phyloP scores from a whole-genome alignment of 768 basidiomycete species.

The Psilocybe subaeruginosa region DNA sequence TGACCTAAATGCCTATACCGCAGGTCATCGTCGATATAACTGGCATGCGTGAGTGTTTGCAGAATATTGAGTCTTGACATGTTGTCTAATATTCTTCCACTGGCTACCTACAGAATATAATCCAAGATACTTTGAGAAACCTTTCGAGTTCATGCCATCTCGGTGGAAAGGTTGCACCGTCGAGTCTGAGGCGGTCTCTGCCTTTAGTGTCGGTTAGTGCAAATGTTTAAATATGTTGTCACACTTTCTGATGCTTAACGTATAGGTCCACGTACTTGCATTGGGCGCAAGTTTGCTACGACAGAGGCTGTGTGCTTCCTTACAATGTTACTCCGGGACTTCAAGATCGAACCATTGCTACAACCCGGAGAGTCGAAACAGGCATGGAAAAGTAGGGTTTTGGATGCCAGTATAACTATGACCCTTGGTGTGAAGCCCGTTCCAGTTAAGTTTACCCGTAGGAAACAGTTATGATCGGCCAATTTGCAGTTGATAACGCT shows the following conservation, averaged over 20 bases:
- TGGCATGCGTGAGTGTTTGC: slow-evolving; percentile 43
- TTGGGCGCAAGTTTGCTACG: slow-evolving; percentile 59
- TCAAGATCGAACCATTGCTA: slow-evolving; percentile 51
- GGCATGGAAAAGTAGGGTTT: slow-evolving; percentile 38
- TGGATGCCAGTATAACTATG: slow-evolving; percentile 38
- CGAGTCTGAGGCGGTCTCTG: slow-evolving; percentile 43
- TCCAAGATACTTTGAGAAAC: slow-evolving; percentile 50
- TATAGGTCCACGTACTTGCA: slow-evolving; percentile 52
- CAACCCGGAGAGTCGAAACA: slow-evolving; percentile 39
- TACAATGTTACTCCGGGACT: slow-evolving; percentile 53
- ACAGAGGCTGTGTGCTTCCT: slow-evolving; percentile 52
- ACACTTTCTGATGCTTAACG: not conserved
- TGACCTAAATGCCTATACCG: not conserved
- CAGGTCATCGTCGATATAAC: slow-evolving; percentile 48
- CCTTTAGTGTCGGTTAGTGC: slow-evolving; percentile 45
- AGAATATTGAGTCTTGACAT: not conserved
- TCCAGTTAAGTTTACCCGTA: slow-evolving; percentile 34
- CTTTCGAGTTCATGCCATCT: slow-evolving; percentile 48
- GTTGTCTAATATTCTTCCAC: no score
- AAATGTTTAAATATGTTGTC: not conserved
- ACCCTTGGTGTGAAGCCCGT: slow-evolving; percentile 35
- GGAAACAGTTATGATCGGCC: slow-evolving; percentile 4
- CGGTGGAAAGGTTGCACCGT: slow-evolving; percentile 45
- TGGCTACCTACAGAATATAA: slow-evolving; percentile 42
- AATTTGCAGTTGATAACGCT: no score